Evolutionary conservation across 345 rosid species (phyloP).

Genomic region (Syzygium grande): DNA sequence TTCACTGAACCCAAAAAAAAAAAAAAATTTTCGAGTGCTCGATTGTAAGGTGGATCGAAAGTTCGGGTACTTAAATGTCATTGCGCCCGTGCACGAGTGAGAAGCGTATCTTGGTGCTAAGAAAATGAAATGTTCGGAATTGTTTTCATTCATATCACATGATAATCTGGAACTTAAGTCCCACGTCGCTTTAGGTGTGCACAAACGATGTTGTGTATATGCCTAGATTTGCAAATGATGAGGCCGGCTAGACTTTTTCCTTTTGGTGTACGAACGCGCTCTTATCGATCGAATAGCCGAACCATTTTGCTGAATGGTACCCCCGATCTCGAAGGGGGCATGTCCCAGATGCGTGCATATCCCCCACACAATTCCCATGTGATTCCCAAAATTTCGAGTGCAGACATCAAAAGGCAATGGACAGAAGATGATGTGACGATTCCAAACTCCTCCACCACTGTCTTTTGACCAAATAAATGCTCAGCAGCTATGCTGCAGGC

Average conservation of each 20-base stretch:
- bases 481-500: too few species aligned
- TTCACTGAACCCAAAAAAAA: not conserved
- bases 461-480: too few species aligned
- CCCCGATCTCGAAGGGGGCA: not conserved
- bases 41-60: fast-evolving
- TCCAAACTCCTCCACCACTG: too few species aligned
- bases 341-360: too few species aligned
- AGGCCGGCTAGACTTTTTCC: not conserved
- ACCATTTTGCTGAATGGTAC: not conserved
- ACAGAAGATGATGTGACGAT: too few species aligned
- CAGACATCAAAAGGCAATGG: too few species aligned
- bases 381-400: too few species aligned
- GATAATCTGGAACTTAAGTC: not conserved
- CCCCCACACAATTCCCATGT: too few species aligned
- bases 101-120: fast-evolving
- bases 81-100: fast-evolving
- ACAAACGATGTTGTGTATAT: not conserved
- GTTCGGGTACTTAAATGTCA: not conserved
- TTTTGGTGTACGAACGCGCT: not conserved
- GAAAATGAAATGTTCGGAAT: not conserved
- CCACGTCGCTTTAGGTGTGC: fast-evolving
- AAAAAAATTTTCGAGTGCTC: not conserved
- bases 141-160: not conserved
- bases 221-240: not conserved
- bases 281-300: not conserved